Evolutionary conservation across 257 asterid genomes (phyloP).

Genomic region (Solanum rostratum): DNA sequence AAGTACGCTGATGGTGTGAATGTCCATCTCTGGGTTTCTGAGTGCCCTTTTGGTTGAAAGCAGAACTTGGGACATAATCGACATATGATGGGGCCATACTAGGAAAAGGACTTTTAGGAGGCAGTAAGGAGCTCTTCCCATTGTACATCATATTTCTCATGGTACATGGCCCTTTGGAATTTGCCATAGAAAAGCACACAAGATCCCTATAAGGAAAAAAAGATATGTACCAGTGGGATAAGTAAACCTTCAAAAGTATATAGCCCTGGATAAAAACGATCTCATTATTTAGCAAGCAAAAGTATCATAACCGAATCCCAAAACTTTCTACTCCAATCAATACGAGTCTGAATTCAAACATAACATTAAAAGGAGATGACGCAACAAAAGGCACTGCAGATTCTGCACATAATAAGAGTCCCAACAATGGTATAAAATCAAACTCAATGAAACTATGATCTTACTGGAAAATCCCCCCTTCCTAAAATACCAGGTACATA

Average conservation of each 20-base stretch:
- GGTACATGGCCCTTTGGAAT: conserved; percentile 73
- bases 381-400: neutral
- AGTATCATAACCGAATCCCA: neutral
- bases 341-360: neutral
- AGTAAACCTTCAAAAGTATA: neutral
- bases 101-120: conserved; percentile 92
- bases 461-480: neutral
- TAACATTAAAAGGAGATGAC: neutral
- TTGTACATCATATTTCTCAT: conserved; percentile 51
- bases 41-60: conserved; percentile 35
- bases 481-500: neutral
- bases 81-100: conserved; percentile 49
- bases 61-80: conserved; percentile 53
- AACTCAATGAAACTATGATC: neutral
- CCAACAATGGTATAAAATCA: neutral
- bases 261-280: neutral
- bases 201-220: conserved; percentile 22
- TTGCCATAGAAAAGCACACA: conserved; percentile 44
- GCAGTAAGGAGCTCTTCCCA: conserved; percentile 65
- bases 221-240: neutral
- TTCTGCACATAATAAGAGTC: neutral
- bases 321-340: neutral
- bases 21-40: conserved; percentile 26
- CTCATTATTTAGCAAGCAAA: neutral
- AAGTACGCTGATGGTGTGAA: conserved; percentile 33